Evolutionary conservation across 371 early-diverging fungal species (phyloP).

Genomic region (Gilbertella persicaria): DNA sequence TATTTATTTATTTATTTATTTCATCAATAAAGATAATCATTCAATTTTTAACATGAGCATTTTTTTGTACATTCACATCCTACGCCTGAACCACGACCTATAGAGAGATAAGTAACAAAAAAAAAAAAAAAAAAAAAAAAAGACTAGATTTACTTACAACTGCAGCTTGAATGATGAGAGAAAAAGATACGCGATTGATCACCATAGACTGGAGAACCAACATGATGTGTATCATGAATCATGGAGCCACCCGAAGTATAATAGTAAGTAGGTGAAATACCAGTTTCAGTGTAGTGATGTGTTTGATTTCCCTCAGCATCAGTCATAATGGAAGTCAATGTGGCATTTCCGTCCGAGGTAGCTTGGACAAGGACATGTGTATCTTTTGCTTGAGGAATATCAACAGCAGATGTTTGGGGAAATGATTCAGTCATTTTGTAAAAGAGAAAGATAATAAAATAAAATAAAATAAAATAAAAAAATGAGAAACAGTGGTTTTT

Average conservation of each 20-base stretch:
- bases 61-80: slow-evolving; percentile 25
- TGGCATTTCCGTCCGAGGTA: slow-evolving; percentile 11
- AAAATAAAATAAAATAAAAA: neutral
- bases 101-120: neutral
- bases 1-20: neutral
- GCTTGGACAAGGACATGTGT: slow-evolving; percentile 10
- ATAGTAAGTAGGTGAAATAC: slow-evolving; percentile 24
- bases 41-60: slow-evolving; percentile 28
- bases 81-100: slow-evolving; percentile 26
- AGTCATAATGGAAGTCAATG: slow-evolving; percentile 12
- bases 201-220: slow-evolving; percentile 19
- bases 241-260: slow-evolving; percentile 11
- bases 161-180: slow-evolving; percentile 16
- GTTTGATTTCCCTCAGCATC: neutral
- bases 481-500: no score
- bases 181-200: slow-evolving; percentile 23
- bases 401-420: slow-evolving; percentile 9
- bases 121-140: slow-evolving; percentile 5
- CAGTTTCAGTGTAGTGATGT: slow-evolving; percentile 6
- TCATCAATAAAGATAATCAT: no score
- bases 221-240: slow-evolving; percentile 1
- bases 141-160: slow-evolving; percentile 17
- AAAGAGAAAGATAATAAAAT: neutral
- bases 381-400: slow-evolving; percentile 7
- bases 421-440: slow-evolving; percentile 11